Base-by-base conservation (phyloP, 2,329 filamentous ascomycete species). In the Immersiporthe knoxdaviesiana region DNA sequence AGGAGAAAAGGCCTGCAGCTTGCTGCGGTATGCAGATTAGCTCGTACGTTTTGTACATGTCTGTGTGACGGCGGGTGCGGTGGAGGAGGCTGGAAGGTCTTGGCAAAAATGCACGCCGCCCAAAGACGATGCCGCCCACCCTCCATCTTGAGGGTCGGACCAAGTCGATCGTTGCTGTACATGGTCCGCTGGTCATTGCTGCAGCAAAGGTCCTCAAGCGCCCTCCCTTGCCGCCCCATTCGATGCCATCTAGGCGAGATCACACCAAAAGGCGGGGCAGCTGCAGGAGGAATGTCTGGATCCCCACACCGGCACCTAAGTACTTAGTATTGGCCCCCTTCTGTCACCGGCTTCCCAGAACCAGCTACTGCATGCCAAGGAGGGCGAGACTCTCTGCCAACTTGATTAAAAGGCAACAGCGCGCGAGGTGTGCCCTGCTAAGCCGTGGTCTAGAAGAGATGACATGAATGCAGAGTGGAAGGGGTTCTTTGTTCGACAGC, bases 51-150 rank as follows among this genome's bases (percentile, higher is more conserved):
- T n/a, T 32, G 58, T 18, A 8, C n/a, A n/a, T 35, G 32, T n/a
- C 32, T 24, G 30, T 47, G 5, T 39, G 37, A 58, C 18, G 58
- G 58, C 58, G 58, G 12, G 32, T 18, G 12, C 27, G 59, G 58
- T 35, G 54, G 44, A 47, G 44, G 44, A 47, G 44, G 44, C 44
- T 47, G 44, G 44, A 47, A 44, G 63, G 66, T 56, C 66, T 67
- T 67, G 66, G 59, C 59, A 67, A 62, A 62, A 14, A 63, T 67
- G 66, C 66, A 67, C 27, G 59, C 30, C 50, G 14, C 37, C n/a
- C 35, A 44, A 47, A 24, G 52, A 47, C 44, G 37, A 62, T 44
- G 35, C 18, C 30, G 6, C 27, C 18, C 14, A 8, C 18, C 44
- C 18, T n/a, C 21, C 44, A 21, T 47, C 44, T 21, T 14, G 16